Evolutionary conservation across 345 rosid species (phyloP), one percentile per base, ranked within the genome.

Genomic region (Lepidium didymum): DNA sequence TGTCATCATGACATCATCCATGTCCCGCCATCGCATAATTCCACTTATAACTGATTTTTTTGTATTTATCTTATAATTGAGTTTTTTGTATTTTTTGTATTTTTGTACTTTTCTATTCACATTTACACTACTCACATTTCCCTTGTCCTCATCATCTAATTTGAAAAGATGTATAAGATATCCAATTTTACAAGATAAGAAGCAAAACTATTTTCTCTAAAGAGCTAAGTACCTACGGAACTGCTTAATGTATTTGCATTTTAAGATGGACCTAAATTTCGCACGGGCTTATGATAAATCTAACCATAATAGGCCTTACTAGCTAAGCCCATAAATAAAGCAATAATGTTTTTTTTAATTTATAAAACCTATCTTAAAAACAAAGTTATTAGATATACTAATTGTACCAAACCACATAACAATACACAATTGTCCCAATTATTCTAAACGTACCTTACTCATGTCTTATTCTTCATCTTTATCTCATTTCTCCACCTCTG

Each of bases 1-100:
- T 46, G 49, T 13, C 25, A n/a, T 42, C 37, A 59, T 58, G 75
- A 70, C 75, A 62, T 62, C 75, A 62, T 61, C 68, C 47, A 61
- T 70, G 54, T 19, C 75, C 62, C 62, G 31, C 75, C 68, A 44
- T 50, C 35, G 62, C 68, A 34, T 70, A 34, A 70, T 53, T 52
- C 52, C 37, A 68, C 54, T 60, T 3, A 33, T 70, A 4, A 70
- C 61, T 51, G 46, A 41, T 54, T 66, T 27, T 19, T 42, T 13
- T 68, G 72, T 56, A 44, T 34, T 19, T 45, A 56, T 34, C 45
- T 55, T 5, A 69, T 69, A 8, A 58, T 69, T 59, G 52, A 19
- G 46, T 45, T 61, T 61, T 25, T 15, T 69, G 67, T 69, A 51
- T 51, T 41, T 61, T 50, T 70, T n/a, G n/a, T n/a, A n/a, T 45